A percentile compares a stretch with the other conserved stretches of the same genome.
These are phyloP conservation scores for Alternaria solani DNA, from an alignment of 2,329 filamentous ascomycete genomes.

Conservation along the genomic window DNA sequence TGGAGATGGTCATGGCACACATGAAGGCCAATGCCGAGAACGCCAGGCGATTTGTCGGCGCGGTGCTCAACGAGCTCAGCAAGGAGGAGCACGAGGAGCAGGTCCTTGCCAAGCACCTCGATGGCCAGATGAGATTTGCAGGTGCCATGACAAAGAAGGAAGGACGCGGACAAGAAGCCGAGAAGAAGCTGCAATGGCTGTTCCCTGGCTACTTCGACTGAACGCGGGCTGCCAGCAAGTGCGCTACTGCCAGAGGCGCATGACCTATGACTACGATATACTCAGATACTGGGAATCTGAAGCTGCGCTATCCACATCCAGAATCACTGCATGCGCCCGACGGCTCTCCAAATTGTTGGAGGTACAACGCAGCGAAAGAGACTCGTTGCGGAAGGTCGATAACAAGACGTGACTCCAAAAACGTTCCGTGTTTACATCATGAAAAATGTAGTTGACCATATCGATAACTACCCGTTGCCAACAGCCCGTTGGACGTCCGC, in stretches of 20 bases:
- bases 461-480: constrained; percentile 28
- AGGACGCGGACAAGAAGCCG: constrained; percentile 75
- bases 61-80: constrained; percentile 84
- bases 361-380: constrained; percentile 7
- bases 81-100: constrained; percentile 78
- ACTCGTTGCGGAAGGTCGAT: constrained; percentile 27
- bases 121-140: constrained; percentile 77
- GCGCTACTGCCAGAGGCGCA: neutral
- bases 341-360: neutral
- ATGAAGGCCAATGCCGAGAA: constrained; percentile 95
- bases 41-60: constrained; percentile 82
- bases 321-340: constrained; percentile 1
- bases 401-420: constrained; percentile 7
- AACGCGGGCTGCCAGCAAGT: neutral
- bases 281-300: neutral
- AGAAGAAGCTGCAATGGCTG: constrained; percentile 82
- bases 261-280: constrained; percentile 1
- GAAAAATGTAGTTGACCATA: constrained; percentile 19
- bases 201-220: constrained; percentile 80
- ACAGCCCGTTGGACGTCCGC: constrained; percentile 17
- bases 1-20: constrained; percentile 95
- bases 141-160: constrained; percentile 83
- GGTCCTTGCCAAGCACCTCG: constrained; percentile 81
- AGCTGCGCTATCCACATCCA: neutral
- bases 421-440: constrained; percentile 28